Evolutionary conservation across 768 basidiomycete genomes (phyloP), one percentile per base, ranked within the genome.

Genomic region (Lepiota subincarnata): DNA sequence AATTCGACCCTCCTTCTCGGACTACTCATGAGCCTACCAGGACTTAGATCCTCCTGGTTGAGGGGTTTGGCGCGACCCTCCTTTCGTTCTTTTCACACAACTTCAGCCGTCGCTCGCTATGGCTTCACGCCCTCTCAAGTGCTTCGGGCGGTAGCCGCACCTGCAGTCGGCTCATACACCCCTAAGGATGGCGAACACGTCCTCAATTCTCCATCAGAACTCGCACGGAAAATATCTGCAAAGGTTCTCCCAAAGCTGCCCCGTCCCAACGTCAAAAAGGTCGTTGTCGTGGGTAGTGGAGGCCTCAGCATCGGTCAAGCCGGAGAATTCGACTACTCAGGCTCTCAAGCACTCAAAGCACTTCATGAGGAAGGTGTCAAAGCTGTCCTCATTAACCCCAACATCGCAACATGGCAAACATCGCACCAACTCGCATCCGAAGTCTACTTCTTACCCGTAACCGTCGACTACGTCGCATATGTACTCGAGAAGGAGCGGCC

Each of bases 321-420:
- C 4, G 97, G 97, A 69, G 97, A 99, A 73, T 99, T 99, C 70
- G 97, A 99, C 69, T 99, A 99, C 68, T 98, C 96, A 16, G 97
- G 97, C 42, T 98, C 96, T 5, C 97, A 99, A 71, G 97, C 97
- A 8, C 84, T 99, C 71, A 98, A 99, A 69, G 97, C 97, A 13
- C 84, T 99, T 48, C 84, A 87, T 61, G 97, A 99, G 70, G 92
- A 95, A 68, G 95, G 95, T 49, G 86, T 99, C 48, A 81, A 89
- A 52, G 91, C 93, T 28, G 86, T 99, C 58, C 85, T 99, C 58
- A 92, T 99, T 69, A 99, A 98, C 70, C 97, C 97, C 43, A 98
- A 99, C 67, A 98, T 98, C 59, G 96, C 97, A 39, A 98, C 97
- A 26, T 98, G 96, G 88, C 97, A 99, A 72, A 98, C 97, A 1